Percentiles rank a stretch among this genome's conserved stretches.
Evolutionary conservation across 768 basidiomycete species (phyloP).

Genomic region (Porphyrellus cyaneotinctus): DNA sequence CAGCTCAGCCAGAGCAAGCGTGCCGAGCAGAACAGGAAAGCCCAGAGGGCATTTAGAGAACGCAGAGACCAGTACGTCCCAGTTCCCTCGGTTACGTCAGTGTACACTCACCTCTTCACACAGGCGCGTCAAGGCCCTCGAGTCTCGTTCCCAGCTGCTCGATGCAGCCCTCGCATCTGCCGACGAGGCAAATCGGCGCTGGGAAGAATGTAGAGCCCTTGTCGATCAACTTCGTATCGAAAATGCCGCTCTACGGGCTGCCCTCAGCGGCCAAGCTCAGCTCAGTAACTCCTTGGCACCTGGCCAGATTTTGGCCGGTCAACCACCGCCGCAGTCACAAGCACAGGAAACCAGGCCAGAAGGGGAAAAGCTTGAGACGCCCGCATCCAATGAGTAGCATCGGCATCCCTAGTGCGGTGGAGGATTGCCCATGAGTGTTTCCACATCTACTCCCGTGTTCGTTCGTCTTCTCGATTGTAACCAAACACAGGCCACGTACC

Average conservation of each 20-base stretch:
- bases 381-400: conserved; percentile 22
- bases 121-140: conserved; percentile 85
- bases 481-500: conserved; percentile 12
- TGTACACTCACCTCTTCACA: conserved; percentile 12
- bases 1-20: conserved; percentile 77
- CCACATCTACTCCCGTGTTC: neutral
- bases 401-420: neutral
- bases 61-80: conserved; percentile 76
- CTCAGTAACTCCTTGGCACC: conserved; percentile 29
- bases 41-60: conserved; percentile 88
- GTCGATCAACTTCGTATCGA: conserved; percentile 86
- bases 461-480: conserved; percentile 6
- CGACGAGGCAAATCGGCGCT: conserved; percentile 83
- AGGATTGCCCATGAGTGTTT: neutral
- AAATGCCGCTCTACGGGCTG: conserved; percentile 72
- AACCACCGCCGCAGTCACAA: conserved; percentile 19
- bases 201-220: conserved; percentile 87
- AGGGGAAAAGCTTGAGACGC: conserved; percentile 27
- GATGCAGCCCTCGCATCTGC: conserved; percentile 83
- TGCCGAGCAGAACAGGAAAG: conserved; percentile 93
- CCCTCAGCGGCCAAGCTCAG: conserved; percentile 46
- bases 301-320: conserved; percentile 24
- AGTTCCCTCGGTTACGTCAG: neutral
- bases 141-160: conserved; percentile 78
- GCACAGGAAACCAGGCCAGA: conserved; percentile 24